Percentiles rank a stretch among this genome's conserved stretches.
phyloP scores from a whole-genome alignment of 768 basidiomycete species.

The Mycena amicta region DNA sequence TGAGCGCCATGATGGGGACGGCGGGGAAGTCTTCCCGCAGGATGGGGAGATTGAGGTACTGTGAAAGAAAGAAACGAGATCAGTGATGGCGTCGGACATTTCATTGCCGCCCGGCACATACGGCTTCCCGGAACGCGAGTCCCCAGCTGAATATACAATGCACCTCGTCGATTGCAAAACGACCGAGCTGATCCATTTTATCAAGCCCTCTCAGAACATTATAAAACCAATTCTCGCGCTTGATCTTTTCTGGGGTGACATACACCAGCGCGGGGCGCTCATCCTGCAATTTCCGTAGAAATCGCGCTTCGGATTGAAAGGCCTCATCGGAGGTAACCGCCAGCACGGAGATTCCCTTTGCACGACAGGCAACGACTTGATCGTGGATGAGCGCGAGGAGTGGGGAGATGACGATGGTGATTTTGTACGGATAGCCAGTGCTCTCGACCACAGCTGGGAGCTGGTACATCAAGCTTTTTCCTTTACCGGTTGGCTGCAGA shows the following conservation, averaged over 20 bases:
- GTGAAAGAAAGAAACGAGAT: neutral
- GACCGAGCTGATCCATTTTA: neutral
- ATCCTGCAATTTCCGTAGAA: neutral
- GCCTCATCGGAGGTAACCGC: neutral
- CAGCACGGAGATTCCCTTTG: conserved; percentile 53
- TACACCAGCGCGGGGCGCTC: conserved; percentile 2
- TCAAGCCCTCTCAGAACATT: neutral
- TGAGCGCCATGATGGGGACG: conserved; percentile 75
- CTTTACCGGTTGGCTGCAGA: conserved; percentile 77
- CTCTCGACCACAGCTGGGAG: conserved; percentile 68
- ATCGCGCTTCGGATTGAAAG: neutral
- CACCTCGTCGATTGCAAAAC: conserved; percentile 12
- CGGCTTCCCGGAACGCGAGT: conserved; percentile 1
- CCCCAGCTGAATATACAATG: conserved; percentile 12
- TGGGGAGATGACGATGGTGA: conserved; percentile 72
- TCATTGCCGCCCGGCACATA: too few relatives aligned
- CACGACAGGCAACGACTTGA: conserved; percentile 56
- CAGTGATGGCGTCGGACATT: too few relatives aligned
- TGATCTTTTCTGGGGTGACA: conserved; percentile 8
- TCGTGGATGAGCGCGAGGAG: conserved; percentile 67
- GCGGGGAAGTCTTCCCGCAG: conserved; percentile 60
- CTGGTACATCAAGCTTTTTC: conserved; percentile 64
- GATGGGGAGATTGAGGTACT: conserved; percentile 52
- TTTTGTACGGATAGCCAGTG: conserved; percentile 8
- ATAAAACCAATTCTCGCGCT: neutral